phyloP scores from a whole-genome alignment of 2,329 filamentous ascomycete species.

The Hypocrella siamensis region DNA sequence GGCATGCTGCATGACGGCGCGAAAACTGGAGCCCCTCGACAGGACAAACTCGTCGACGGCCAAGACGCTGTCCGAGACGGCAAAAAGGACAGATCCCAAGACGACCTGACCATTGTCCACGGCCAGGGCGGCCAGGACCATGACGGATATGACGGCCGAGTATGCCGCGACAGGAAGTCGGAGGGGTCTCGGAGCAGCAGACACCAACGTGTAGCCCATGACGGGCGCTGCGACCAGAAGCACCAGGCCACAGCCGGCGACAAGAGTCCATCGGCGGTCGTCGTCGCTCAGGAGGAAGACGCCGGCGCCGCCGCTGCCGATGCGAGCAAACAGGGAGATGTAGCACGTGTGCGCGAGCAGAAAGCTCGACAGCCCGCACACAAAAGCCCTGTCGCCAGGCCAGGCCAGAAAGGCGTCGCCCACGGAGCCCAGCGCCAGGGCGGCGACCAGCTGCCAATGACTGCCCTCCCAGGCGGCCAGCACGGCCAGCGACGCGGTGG shows the following conservation, averaged over 20 bases:
- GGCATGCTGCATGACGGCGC: conserved; percentile 14
- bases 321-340: conserved; percentile 11
- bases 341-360: conserved; percentile 18
- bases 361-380: conserved; percentile 17
- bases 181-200: conserved; percentile 9
- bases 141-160: conserved; percentile 13
- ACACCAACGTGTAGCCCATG: conserved; percentile 13
- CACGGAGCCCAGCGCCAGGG: conserved; percentile 14
- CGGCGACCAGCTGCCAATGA: conserved; percentile 9
- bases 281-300: conserved; percentile 6
- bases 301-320: conserved; percentile 3
- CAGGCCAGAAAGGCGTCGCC: conserved; percentile 22
- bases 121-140: conserved; percentile 16
- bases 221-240: conserved; percentile 7
- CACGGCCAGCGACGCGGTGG: conserved; percentile 14
- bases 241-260: conserved; percentile 7
- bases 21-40: conserved; percentile 7
- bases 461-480: conserved; percentile 6
- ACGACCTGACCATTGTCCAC: conserved; percentile 10
- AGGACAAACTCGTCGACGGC: conserved; percentile 17
- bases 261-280: conserved; percentile 6
- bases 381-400: conserved; percentile 15
- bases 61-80: conserved; percentile 16
- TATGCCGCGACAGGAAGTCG: conserved; percentile 16
- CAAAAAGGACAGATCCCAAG: conserved; percentile 15